Base-by-base conservation (phyloP, 2,329 filamentous ascomycete species). In the Trichoderma semiorbis region DNA sequence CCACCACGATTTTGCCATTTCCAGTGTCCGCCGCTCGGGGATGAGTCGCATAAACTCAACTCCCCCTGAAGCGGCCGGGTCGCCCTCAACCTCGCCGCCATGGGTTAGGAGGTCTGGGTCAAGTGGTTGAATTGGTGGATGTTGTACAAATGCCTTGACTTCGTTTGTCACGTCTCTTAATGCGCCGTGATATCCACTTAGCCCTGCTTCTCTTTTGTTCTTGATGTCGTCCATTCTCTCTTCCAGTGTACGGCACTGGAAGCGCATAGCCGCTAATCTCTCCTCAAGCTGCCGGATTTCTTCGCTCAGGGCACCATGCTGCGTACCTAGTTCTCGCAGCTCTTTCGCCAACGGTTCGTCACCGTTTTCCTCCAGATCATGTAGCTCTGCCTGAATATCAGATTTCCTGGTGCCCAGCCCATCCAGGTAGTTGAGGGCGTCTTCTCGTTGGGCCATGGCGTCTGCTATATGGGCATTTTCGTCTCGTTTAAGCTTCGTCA, bases 1-100 rank as follows among this genome's bases (percentile, higher is more conserved):
- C 89, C 91, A 94, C 85, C 92, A 92, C 16, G 90, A 86, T 72
- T 85, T 88, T 0, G 92, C 92, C 90, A 94, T 91, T 16, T 88
- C 88, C 1, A 91, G 78, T 0, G 92, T 94, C 61, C 92, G 85
- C 21, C 91, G 85, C 75, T 91, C 88, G 0, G 89, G 86, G 0
- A 89, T 87, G 8, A 94, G 82, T 2, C 84, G 83, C 43, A 91
- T 78, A 69, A 93, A 93, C 43, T 88, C 87, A 4, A 80, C 72
- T 0, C 86, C 86, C 1, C 80, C 82, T 0, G 81, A 76, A 1
- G 82, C 81, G 3, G 74, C 74, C 1, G 71, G 32, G 5, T 75
- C 73, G 28, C 75, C 74, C 7, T 69, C 74, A 3, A 71, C 72
- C 4, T 72, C 74, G 3, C 69, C 57, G 18, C 74, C 68, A 8